These are phyloP conservation scores for Phaeoacremonium minimum DNA, from an alignment of 2,329 filamentous ascomycete genomes.

Conservation along the genomic window DNA sequence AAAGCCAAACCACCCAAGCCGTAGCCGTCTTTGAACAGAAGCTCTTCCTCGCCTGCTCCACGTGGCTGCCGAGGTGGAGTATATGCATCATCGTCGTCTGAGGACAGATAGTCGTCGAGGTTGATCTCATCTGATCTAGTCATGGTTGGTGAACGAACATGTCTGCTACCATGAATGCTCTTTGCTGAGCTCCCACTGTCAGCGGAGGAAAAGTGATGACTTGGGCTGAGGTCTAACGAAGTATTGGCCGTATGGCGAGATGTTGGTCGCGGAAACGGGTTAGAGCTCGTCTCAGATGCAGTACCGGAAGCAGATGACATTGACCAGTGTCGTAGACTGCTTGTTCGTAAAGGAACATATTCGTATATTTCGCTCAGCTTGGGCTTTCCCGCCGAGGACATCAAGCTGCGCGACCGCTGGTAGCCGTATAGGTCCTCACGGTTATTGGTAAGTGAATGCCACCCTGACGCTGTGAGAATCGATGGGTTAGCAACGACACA, in stretches of 20 bases:
- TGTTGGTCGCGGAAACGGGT: slow-evolving; percentile 29
- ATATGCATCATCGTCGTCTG: slow-evolving; percentile 24
- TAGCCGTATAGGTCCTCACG: slow-evolving; percentile 13
- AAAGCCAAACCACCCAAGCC: slow-evolving; percentile 25
- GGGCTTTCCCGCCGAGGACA: slow-evolving; percentile 14
- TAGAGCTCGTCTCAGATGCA: slow-evolving; percentile 34
- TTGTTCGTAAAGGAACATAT: slow-evolving; percentile 26
- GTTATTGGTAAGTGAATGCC: slow-evolving; percentile 5
- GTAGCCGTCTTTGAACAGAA: slow-evolving; percentile 31
- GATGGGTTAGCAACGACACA: no score
- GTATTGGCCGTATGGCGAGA: slow-evolving; percentile 40
- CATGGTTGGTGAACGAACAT: slow-evolving; percentile 6
- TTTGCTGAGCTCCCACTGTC: no score
- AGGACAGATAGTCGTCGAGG: slow-evolving; percentile 32
- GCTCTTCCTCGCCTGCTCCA: slow-evolving; percentile 27
- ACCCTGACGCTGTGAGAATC: slow-evolving; percentile 1
- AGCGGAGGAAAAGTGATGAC: no score
- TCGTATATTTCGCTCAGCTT: slow-evolving; percentile 29
- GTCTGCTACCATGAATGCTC: no score
- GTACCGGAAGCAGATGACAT: slow-evolving; percentile 35
- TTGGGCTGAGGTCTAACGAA: slow-evolving; percentile 31
- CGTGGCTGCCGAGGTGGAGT: slow-evolving; percentile 9
- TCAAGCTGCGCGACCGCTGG: slow-evolving; percentile 15
- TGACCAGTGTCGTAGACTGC: slow-evolving; percentile 34
- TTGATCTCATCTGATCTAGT: slow-evolving; percentile 19